phyloP scores from a whole-genome alignment of 768 basidiomycete genomes.

The Pleurotus djamor region DNA sequence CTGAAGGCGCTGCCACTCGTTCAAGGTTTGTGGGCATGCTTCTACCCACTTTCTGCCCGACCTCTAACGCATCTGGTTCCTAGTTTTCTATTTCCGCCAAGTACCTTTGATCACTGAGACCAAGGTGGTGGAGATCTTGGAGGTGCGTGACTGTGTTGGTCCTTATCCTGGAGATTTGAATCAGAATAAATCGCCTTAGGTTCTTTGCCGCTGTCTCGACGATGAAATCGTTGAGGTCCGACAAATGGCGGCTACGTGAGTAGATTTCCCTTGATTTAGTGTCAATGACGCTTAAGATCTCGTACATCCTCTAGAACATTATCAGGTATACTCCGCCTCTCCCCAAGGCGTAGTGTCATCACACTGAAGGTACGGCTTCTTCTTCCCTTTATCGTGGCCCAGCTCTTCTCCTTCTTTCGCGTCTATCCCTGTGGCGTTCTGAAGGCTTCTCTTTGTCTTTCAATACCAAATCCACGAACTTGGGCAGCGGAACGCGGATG shows the following conservation, averaged over 20 bases:
- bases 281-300: not conserved
- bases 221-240: constrained; percentile 90
- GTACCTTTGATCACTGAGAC: constrained; percentile 75
- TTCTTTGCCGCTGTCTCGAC: constrained; percentile 76
- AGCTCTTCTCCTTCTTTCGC: too few relatives aligned
- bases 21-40: constrained; percentile 46
- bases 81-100: constrained; percentile 88
- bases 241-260: constrained; percentile 84
- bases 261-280: constrained; percentile 3
- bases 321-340: constrained; percentile 80
- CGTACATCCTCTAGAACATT: constrained; percentile 53
- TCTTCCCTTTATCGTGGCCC: not conserved
- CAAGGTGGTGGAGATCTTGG: constrained; percentile 77
- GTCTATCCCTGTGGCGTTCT: not conserved
- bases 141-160: constrained; percentile 39
- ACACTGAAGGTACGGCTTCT: constrained; percentile 58
- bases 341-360: constrained; percentile 73
- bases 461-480: too few relatives aligned
- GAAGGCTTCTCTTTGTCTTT: too few relatives aligned
- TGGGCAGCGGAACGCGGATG: too few relatives aligned
- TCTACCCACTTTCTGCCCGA: not conserved
- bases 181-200: constrained; percentile 31
- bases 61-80: not conserved
- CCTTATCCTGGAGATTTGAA: not conserved
- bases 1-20: constrained; percentile 84